Evolutionary conservation across 2,329 filamentous ascomycete species (phyloP).

Genomic region (Botryotinia narcissicola): DNA sequence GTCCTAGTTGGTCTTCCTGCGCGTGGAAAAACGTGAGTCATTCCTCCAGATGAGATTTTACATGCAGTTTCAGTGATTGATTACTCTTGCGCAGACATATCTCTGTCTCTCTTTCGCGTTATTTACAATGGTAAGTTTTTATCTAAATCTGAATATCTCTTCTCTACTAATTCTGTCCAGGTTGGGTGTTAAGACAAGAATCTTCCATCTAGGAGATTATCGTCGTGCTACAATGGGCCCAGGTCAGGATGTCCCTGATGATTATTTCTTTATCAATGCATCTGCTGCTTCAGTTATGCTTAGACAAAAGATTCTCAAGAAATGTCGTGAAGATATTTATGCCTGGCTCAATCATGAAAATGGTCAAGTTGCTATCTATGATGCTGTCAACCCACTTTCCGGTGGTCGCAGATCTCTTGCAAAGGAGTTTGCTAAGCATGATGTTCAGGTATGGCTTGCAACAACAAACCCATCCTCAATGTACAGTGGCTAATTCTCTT

Average conservation of each 20-base stretch:
- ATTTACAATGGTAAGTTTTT: slow-evolving; percentile 74
- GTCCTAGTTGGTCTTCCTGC: slow-evolving; percentile 95
- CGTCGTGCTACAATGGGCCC: slow-evolving; percentile 84
- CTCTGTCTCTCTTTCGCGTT: slow-evolving; percentile 90
- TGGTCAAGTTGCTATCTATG: slow-evolving; percentile 96
- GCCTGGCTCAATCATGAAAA: slow-evolving; percentile 96
- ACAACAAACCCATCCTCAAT: neutral
- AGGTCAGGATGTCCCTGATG: slow-evolving; percentile 82
- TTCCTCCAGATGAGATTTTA: neutral
- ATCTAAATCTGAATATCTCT: neutral
- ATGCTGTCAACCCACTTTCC: slow-evolving; percentile 91
- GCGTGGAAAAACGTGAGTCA: slow-evolving; percentile 82
- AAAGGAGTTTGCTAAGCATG: slow-evolving; percentile 96
- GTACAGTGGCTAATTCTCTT: slow-evolving; percentile 22
- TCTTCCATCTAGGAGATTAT: slow-evolving; percentile 97
- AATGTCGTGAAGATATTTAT: slow-evolving; percentile 95
- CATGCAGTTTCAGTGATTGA: neutral
- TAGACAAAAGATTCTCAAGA: slow-evolving; percentile 95
- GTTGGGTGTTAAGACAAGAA: slow-evolving; percentile 96
- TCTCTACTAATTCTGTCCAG: slow-evolving; percentile 41
- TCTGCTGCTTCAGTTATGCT: slow-evolving; percentile 89
- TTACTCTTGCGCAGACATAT: slow-evolving; percentile 63
- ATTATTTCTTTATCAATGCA: slow-evolving; percentile 97
- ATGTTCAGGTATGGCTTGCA: slow-evolving; percentile 67
- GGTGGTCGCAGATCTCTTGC: slow-evolving; percentile 78